Base-by-base conservation (phyloP, 148 eudicot species). In the Diospyros lotus region DNA sequence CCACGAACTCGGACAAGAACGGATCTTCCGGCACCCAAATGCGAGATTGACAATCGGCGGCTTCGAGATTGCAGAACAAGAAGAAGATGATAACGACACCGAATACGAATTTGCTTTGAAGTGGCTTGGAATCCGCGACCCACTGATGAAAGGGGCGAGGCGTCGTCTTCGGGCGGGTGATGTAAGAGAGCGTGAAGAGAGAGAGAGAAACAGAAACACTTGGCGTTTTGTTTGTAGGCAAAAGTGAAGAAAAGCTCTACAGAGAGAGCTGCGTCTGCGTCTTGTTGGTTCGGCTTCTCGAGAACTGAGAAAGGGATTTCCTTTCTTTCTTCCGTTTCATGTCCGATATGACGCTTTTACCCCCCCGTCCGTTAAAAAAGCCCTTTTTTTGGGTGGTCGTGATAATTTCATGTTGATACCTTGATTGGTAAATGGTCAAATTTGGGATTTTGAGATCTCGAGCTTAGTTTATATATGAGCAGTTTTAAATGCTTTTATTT, bases 221-320 rank as follows among this genome's bases (percentile, higher is more conserved):
- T 28, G 28, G 28, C 28, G 28, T 28, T 28, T 28, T 28, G 28
- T 28, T 28, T 28, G 28, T 28, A 28, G 28, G 28, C 28, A 28
- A 28, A 28, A 28, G 28, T 28, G 28, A 28, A 28, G 28, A 28
- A 28, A 28, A 28, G 28, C 28, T 28, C 28, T 28, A 28, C 28
- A 28, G 28, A 28, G 28, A 28, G 28, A 28, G 28, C 28, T 28
- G 28, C 28, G 28, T 28, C 28, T 28, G 28, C 28, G 28, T 28
- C 28, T 28, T 28, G 28, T 28, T 63, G 69, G 76, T 52, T 74
- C 61, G 69, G 69, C 50, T 64, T 63, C 68, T 74, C 76, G 76
- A 74, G 76, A 74, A 74, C 64, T 52, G 76, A 9, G 76, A 62
- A 61, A 61, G 68, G 68, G 62, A 9, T 15, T 11, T 28, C 28